Evolutionary conservation across 208 protist genomes (phyloP).

Genomic region (Leishmania lainsoni): DNA sequence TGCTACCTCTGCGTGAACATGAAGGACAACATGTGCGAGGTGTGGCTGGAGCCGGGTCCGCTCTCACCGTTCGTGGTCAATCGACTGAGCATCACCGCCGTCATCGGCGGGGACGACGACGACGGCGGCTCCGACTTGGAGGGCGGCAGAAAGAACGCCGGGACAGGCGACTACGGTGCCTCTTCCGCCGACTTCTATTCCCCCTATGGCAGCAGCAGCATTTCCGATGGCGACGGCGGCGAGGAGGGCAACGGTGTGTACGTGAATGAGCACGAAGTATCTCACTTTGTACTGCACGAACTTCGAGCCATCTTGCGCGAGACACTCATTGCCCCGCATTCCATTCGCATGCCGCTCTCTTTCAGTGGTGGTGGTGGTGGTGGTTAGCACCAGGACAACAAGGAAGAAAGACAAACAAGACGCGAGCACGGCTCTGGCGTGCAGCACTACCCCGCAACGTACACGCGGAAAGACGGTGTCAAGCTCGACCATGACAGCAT

Average conservation of each 20-base stretch:
- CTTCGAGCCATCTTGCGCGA: conserved; percentile 67
- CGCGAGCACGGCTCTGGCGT: not conserved
- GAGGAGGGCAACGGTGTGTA: conserved; percentile 40
- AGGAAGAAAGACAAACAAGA: not conserved
- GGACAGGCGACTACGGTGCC: conserved; percentile 23
- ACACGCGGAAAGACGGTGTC: not conserved
- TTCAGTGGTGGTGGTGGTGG: conserved; percentile 7
- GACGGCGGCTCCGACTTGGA: conserved; percentile 9
- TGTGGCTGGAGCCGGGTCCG: conserved; percentile 78
- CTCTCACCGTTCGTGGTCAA: conserved; percentile 68
- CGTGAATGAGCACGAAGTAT: conserved; percentile 72
- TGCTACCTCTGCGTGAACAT: conserved; percentile 81
- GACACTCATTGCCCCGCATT: conserved; percentile 76
- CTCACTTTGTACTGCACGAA: conserved; percentile 71
- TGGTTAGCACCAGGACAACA: too few species aligned
- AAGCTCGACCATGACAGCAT: not conserved
- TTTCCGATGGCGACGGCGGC: conserved; percentile 26
- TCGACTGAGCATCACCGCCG: conserved; percentile 57
- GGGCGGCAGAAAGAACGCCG: not conserved
- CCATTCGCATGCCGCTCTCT: conserved; percentile 54
- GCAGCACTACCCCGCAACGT: not conserved
- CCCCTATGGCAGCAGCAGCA: conserved; percentile 31
- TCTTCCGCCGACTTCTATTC: conserved; percentile 36
- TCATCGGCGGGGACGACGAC: conserved; percentile 43
- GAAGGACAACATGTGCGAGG: conserved; percentile 46